Conservation (phyloP, 1,284 basidiomycete genomes). For the Moesziomyces aphidis region DNA sequence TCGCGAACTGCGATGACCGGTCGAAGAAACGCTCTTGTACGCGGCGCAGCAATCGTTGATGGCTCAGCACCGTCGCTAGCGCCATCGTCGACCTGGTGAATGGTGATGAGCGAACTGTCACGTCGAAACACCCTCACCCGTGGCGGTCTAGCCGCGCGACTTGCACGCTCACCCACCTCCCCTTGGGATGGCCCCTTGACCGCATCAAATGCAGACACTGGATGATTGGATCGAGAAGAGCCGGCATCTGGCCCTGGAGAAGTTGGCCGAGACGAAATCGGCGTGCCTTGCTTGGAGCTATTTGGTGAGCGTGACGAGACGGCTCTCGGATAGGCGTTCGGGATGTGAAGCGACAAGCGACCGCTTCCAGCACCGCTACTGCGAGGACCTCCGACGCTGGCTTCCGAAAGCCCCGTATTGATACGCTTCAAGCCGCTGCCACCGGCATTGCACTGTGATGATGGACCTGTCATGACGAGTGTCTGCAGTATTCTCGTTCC, state of each 20-base stretch:
- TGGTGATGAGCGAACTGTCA: slow-evolving; percentile 28
- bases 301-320: slow-evolving; percentile 9
- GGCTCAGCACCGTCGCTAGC: too few species aligned
- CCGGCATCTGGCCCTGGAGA: not conserved
- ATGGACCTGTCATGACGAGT: slow-evolving; percentile 1
- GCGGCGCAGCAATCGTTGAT: too few species aligned
- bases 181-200: slow-evolving; percentile 11
- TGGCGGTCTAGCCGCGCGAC: not conserved
- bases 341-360: slow-evolving; percentile 32
- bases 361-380: slow-evolving; percentile 20
- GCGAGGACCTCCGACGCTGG: slow-evolving; percentile 5
- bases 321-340: slow-evolving; percentile 29
- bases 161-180: not conserved
- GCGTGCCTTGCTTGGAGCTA: slow-evolving; percentile 1
- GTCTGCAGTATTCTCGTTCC: too few species aligned
- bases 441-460: not conserved
- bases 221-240: not conserved
- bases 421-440: slow-evolving; percentile 13
- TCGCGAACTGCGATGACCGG: not conserved
- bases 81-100: slow-evolving; percentile 14
- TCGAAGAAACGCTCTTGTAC: not conserved
- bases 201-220: slow-evolving; percentile 8
- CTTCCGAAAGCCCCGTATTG: slow-evolving; percentile 25
- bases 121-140: slow-evolving; percentile 5
- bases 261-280: slow-evolving; percentile 3